Base-by-base conservation (phyloP, 2,329 filamentous ascomycete species). In the Dactylellina leptospora region DNA sequence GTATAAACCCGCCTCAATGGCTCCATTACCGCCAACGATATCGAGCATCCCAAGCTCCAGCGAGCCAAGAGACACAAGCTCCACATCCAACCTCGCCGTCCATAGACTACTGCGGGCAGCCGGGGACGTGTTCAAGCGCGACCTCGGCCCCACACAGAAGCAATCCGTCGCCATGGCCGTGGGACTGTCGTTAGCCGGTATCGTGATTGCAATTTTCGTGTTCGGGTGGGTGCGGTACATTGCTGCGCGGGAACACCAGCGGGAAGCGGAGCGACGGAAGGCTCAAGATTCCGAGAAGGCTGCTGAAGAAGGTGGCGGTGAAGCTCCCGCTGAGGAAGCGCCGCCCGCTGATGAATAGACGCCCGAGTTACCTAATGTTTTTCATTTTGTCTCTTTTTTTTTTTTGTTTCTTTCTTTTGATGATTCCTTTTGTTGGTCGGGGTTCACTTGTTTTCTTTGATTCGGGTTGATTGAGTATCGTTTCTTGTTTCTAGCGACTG, bases 161-260 rank as follows among this genome's bases (percentile, higher is more conserved):
- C 60, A 73, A 58, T 73, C 69, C 8, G 69, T 73, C 4, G 69
- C 27, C 0, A 66, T 73, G 69, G 62, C 62, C 11, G 69, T 73
- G 3, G 62, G 69, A 1, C 33, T 73, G 6, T 73, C 69, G 33
- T 27, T 73, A 22, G 54, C 56, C 16, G 69, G 69, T 16, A 62
- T 73, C 25, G 61, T 73, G n/a, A 61, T 73, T 45, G 60, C 62
- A n/a, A 66, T 73, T 18, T 68, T 73, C 25, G 48, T 73, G 16
- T 73, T 73, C 33, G 61, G 69, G 2, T 73, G 61, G 69, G 60
- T 73, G 16, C 62, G 69, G 4, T 73, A 68, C 42, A 38, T 73
- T 18, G 55, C 56, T 11, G 62, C 60, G 23, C 54, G 69, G 38
- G 54, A 73, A 25, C 62, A 73, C 25, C 60, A 58, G 18, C 61